Conservation (phyloP, 116 monocot genomes). For the Papilionanthe hybrid region DNA sequence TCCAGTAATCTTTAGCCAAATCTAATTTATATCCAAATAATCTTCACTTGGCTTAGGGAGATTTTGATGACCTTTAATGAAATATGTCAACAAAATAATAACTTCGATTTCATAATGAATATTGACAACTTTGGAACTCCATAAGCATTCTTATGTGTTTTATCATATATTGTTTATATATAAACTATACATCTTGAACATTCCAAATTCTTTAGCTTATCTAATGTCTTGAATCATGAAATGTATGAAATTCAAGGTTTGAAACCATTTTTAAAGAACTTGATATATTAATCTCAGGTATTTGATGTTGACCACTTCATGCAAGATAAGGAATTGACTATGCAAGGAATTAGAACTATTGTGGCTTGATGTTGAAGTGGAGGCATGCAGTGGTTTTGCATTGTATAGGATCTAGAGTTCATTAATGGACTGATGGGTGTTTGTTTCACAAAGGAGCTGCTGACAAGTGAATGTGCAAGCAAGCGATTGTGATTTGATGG, state of each 20-base stretch:
- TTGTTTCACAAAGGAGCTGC: not conserved
- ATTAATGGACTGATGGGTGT: not conserved
- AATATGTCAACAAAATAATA: not conserved
- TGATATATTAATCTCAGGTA: not conserved
- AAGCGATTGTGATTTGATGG: not conserved
- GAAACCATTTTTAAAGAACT: not conserved
- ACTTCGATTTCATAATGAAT: not conserved
- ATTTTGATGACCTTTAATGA: not conserved
- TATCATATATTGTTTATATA: too few relatives aligned
- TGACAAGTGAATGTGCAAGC: not conserved
- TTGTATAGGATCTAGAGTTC: not conserved
- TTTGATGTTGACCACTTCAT: not conserved
- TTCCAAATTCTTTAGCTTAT: too few relatives aligned
- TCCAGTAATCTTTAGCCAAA: not conserved
- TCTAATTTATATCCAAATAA: not conserved
- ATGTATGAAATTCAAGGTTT: too few relatives aligned
- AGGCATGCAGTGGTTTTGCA: not conserved
- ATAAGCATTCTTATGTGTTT: not conserved
- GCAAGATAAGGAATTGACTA: not conserved
- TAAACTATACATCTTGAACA: too few relatives aligned
- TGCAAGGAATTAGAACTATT: not conserved
- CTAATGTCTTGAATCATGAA: too few relatives aligned
- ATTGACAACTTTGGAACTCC: not conserved
- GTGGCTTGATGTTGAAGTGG: not conserved
- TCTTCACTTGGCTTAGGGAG: not conserved